These are phyloP conservation scores for Lentinus tigrinus DNA, from an alignment of 768 basidiomycete species.

Conservation along the genomic window DNA sequence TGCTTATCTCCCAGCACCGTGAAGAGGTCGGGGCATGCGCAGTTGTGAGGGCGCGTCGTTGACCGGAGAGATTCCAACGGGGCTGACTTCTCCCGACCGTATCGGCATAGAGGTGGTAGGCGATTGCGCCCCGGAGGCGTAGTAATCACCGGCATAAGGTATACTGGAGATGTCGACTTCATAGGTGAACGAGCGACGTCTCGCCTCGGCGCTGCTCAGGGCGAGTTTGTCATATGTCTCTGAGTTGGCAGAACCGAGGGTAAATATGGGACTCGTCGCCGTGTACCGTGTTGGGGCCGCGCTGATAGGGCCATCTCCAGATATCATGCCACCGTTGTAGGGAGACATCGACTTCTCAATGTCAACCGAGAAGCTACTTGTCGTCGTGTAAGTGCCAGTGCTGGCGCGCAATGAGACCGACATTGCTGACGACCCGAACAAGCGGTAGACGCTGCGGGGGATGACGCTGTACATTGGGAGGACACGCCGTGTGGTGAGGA, in stretches of 20 bases:
- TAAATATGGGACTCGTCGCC: neutral
- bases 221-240: neutral
- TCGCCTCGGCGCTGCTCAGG: neutral
- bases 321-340: neutral
- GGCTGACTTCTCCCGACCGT: neutral
- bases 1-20: neutral
- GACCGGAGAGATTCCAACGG: neutral
- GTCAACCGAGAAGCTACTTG: neutral
- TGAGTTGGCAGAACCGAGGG: neutral
- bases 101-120: neutral
- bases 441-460: conserved; percentile 16
- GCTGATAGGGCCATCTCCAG: neutral
- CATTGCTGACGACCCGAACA: neutral
- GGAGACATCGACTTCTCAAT: conserved; percentile 1
- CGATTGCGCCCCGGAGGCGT: neutral
- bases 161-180: neutral
- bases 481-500: conserved; percentile 29
- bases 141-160: neutral
- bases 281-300: neutral
- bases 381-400: neutral
- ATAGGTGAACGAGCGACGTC: neutral
- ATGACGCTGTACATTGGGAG: conserved; percentile 30
- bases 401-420: neutral
- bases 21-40: no score
- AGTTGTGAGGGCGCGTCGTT: neutral